Evolutionary conservation across 169 alveolate species (phyloP).

Genomic region (Toxoplasma gondii): DNA sequence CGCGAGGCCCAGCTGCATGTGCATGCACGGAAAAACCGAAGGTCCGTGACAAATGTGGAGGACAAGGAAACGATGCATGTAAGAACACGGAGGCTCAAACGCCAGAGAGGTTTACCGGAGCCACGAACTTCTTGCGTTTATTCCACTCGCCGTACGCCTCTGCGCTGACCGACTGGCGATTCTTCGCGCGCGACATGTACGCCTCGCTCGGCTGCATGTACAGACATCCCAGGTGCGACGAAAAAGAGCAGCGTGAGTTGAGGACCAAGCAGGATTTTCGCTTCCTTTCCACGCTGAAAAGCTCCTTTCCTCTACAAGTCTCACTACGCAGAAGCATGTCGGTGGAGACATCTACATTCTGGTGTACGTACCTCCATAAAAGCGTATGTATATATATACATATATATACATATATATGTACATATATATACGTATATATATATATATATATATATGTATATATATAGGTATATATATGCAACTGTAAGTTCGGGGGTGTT

Average conservation of each 20-base stretch:
- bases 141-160: constrained; percentile 95
- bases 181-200: constrained; percentile 44
- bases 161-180: constrained; percentile 83
- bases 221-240: background rate
- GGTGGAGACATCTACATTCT: too few species aligned
- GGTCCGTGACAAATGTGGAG: too few species aligned
- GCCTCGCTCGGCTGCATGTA: constrained; percentile 36
- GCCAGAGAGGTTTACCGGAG: constrained; percentile 74
- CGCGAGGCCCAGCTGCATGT: too few species aligned
- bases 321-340: too few species aligned
- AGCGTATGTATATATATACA: background rate
- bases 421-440: background rate
- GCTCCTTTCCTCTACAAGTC: too few species aligned
- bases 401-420: background rate
- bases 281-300: background rate
- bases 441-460: too few species aligned
- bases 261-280: background rate
- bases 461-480: too few species aligned
- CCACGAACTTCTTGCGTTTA: constrained; percentile 87
- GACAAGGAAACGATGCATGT: too few species aligned
- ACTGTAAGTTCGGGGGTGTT: too few species aligned
- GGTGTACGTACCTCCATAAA: background rate
- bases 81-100: too few species aligned
- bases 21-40: too few species aligned
- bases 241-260: background rate